A percentile compares a stretch with the other conserved stretches of the same genome.
phyloP scores from a whole-genome alignment of 306 rosid species.

The Dalbergia oliveri region DNA sequence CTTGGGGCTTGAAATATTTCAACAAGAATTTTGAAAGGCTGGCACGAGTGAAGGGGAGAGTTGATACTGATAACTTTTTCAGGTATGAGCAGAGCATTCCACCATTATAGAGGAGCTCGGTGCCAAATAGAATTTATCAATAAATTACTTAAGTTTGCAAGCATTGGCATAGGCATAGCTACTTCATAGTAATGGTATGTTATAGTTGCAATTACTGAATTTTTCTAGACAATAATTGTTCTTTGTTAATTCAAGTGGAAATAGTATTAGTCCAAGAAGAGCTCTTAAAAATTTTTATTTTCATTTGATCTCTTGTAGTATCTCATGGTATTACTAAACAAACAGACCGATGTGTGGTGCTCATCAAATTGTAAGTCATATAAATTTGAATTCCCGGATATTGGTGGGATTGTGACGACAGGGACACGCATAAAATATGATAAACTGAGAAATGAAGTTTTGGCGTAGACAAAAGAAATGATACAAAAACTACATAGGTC shows the following conservation, averaged over 20 bases:
- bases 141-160: background rate
- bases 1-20: conserved; percentile 50
- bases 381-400: too few species aligned
- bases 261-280: background rate
- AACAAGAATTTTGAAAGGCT: conserved; percentile 52
- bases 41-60: conserved; percentile 51
- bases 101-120: background rate
- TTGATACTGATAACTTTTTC: conserved; percentile 61
- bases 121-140: background rate
- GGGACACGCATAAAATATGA: too few species aligned
- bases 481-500: too few species aligned
- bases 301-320: background rate
- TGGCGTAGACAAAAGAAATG: too few species aligned
- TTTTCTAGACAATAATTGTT: background rate
- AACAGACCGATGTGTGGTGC: too few species aligned
- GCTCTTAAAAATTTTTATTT: background rate
- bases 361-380: too few species aligned
- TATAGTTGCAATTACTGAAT: background rate
- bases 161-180: too few species aligned
- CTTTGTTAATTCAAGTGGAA: background rate
- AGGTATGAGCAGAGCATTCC: conserved; percentile 67
- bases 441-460: too few species aligned
- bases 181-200: background rate
- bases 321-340: background rate
- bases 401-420: too few species aligned